These are phyloP conservation scores for Sparassis latifolia DNA, from an alignment of 1,284 basidiomycete species.

Conservation along the genomic window DNA sequence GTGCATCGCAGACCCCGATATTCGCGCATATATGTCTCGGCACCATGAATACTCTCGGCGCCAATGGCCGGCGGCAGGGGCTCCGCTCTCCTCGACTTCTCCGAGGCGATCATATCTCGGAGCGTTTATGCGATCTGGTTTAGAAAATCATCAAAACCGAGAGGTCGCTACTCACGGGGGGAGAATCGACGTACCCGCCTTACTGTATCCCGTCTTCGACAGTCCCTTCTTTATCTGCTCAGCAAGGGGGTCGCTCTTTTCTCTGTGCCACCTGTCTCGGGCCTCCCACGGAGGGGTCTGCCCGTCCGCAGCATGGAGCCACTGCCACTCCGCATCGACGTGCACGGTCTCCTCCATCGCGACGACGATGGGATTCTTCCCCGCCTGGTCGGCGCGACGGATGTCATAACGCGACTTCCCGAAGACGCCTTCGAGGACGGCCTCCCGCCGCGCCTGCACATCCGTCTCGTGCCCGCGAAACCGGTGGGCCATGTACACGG, in stretches of 20 bases:
- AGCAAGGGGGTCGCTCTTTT: slow-evolving; percentile 46
- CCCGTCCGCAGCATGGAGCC: not conserved
- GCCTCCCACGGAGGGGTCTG: slow-evolving; percentile 30
- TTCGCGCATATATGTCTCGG: slow-evolving; percentile 44
- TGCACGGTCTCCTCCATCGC: not conserved
- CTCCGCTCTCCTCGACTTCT: too few relatives aligned
- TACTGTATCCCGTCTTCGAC: slow-evolving; percentile 36
- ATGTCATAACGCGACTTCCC: slow-evolving; percentile 27
- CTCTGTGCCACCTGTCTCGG: slow-evolving; percentile 26
- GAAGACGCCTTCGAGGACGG: slow-evolving; percentile 46
- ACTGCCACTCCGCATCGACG: not conserved
- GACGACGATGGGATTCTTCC: not conserved
- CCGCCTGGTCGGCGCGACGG: slow-evolving; percentile 6
- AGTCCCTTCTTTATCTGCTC: slow-evolving; percentile 48
- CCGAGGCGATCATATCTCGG: not conserved
- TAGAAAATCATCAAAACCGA: not conserved
- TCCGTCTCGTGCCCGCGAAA: slow-evolving; percentile 46
- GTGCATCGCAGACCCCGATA: slow-evolving; percentile 35
- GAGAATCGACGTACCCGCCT: slow-evolving; percentile 20
- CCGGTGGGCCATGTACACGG: slow-evolving; percentile 46
- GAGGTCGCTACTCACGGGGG: not conserved
- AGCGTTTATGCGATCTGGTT: not conserved
- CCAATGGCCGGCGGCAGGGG: slow-evolving; percentile 1
- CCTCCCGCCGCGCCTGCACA: slow-evolving; percentile 38
- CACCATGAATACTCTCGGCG: slow-evolving; percentile 45